Conservation (phyloP, 176 grass and related monocot species). For the Canna indica region DNA sequence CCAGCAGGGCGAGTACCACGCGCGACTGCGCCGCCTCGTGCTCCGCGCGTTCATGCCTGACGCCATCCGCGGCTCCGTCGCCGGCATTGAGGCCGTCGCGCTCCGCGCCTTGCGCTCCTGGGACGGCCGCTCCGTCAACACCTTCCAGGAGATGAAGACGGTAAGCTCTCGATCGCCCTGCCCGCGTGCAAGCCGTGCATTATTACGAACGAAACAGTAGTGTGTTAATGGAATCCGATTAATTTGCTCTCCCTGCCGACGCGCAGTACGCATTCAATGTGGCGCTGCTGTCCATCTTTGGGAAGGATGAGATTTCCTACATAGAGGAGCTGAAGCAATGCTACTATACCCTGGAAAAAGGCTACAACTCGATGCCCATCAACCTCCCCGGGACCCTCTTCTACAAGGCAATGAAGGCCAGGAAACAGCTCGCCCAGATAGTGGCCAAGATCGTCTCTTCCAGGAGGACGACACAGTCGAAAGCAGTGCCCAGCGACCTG, state of each 20-base stretch:
- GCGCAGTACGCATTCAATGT: constrained; percentile 84
- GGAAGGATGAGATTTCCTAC: constrained; percentile 73
- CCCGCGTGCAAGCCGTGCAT: neutral
- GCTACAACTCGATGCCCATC: constrained; percentile 98
- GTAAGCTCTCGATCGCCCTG: constrained; percentile 23
- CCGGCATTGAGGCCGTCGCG: constrained; percentile 60
- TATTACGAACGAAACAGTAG: too few relatives aligned
- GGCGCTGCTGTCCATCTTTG: constrained; percentile 90
- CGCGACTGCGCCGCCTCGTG: constrained; percentile 70
- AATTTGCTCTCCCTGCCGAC: neutral
- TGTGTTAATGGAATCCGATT: too few relatives aligned
- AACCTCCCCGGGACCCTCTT: constrained; percentile 87
- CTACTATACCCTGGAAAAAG: constrained; percentile 89
- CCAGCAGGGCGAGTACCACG: constrained; percentile 85
- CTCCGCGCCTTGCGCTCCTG: constrained; percentile 41
- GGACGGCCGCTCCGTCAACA: constrained; percentile 62
- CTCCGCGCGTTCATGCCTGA: constrained; percentile 83
- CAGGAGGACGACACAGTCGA: constrained; percentile 31
- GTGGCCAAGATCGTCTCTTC: constrained; percentile 62
- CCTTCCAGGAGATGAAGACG: constrained; percentile 97
- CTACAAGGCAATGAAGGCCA: constrained; percentile 89
- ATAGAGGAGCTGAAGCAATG: constrained; percentile 90
- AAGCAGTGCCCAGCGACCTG: constrained; percentile 30
- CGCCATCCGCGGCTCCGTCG: constrained; percentile 51
- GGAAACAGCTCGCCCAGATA: constrained; percentile 55